A percentile compares a stretch with the other conserved stretches of the same genome.
Evolutionary conservation across 176 grass and related monocot species (phyloP).

Genomic region (Panicum miliaceum): DNA sequence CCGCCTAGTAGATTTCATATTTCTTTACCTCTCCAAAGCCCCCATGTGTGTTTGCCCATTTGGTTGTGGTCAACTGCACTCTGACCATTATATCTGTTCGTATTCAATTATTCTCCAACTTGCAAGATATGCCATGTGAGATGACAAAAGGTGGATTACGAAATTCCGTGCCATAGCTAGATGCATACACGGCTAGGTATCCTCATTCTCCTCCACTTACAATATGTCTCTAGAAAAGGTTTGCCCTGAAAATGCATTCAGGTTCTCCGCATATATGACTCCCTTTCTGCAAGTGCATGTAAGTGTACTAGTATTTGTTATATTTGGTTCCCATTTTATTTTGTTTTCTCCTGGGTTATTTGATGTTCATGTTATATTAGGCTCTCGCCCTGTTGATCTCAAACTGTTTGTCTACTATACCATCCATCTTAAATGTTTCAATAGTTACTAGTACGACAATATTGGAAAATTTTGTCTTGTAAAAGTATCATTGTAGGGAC

Average conservation of each 20-base stretch:
- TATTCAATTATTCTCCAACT: slow-evolving; percentile 34
- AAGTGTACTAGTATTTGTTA: neutral
- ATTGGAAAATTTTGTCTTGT: no score
- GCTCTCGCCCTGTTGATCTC: neutral
- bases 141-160: slow-evolving; percentile 18
- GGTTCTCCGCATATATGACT: slow-evolving; percentile 19
- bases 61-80: neutral
- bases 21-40: neutral
- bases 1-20: neutral
- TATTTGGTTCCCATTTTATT: neutral
- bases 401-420: neutral
- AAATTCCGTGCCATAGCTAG: neutral
- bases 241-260: neutral
- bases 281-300: neutral
- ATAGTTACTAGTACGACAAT: no score
- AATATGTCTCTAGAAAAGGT: slow-evolving; percentile 14
- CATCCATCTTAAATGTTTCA: neutral
- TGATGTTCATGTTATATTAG: neutral
- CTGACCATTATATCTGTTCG: neutral
- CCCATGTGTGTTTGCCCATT: neutral
- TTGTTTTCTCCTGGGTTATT: neutral
- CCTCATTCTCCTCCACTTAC: neutral
- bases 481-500: neutral
- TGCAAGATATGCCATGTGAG: slow-evolving; percentile 29
- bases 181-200: slow-evolving; percentile 37